Evolutionary conservation across 805 yeast species (phyloP).

Genomic region (Saccharomyces kudriavzevii): DNA sequence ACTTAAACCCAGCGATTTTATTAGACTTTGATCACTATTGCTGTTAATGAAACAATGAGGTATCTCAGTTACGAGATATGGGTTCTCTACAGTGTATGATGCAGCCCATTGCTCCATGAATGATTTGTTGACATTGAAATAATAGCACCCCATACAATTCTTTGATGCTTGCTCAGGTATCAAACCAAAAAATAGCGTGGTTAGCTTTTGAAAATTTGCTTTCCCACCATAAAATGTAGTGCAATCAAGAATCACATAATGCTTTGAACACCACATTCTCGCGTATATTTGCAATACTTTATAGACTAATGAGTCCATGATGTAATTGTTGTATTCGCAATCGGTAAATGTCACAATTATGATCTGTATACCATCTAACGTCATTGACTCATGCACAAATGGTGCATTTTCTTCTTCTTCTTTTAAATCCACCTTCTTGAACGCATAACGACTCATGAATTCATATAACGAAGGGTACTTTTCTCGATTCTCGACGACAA

Average conservation of each 20-base stretch:
- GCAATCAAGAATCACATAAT: conserved; percentile 54
- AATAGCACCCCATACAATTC: conserved; percentile 48
- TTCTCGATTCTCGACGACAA: conserved; percentile 41
- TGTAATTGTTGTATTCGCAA: conserved; percentile 28
- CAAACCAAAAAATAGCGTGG: conserved; percentile 32
- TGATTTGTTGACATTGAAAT: conserved; percentile 32
- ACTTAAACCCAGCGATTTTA: conserved; percentile 37
- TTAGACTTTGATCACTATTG: conserved; percentile 34
- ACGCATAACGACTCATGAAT: conserved; percentile 60
- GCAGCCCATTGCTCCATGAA: conserved; percentile 19
- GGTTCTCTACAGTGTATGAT: conserved; percentile 6
- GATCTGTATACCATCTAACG: conserved; percentile 63
- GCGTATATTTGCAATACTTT: conserved; percentile 55
- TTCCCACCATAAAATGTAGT: conserved; percentile 41
- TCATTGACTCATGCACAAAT: conserved; percentile 52
- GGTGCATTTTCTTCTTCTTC: conserved; percentile 28
- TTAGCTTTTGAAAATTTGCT: conserved; percentile 10
- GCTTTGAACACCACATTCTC: conserved; percentile 61
- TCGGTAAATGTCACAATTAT: conserved; percentile 43
- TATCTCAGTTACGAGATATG: conserved; percentile 11
- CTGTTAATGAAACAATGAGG: conserved; percentile 36
- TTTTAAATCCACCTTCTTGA: conserved; percentile 40
- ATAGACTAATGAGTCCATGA: conserved; percentile 45
- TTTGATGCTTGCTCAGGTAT: conserved; percentile 43
- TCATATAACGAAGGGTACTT: conserved; percentile 50